Base-by-base conservation (phyloP, 2,329 filamentous ascomycete species). In the Esteya vermicola region DNA sequence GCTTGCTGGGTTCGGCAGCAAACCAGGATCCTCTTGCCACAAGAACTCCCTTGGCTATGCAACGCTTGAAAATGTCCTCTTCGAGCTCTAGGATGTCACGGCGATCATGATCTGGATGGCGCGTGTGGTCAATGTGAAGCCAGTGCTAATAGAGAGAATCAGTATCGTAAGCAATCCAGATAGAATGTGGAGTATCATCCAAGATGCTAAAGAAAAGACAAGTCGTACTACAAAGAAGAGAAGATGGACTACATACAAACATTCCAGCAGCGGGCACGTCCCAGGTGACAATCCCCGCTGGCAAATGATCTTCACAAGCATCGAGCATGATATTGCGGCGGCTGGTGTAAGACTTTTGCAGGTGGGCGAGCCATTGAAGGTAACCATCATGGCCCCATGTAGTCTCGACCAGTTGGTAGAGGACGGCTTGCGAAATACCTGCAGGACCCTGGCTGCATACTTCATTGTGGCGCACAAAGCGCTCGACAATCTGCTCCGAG, bases 371-470 rank as follows among this genome's bases (percentile, higher is more conserved):
- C 91, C 91, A 98, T 52, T 80, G 70, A 20, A 98, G 60, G 54
- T 93, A 98, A 2, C 88, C 88, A 32, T 75, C 70, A 53, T 98
- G 91, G 20, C 89, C 91, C 91, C 91, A 98, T 37, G 79, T 77
- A 12, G 37, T 23, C 48, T 98, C 91, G 3, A 98, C 68, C 19
- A 98, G 67, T 62, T 93, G 93, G 64, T 83, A 88, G 40, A 96
- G 63, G 9, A 89, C 67, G 19, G 91, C 65, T 62, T 96, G 89
- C 0, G 82, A 78, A 52, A 94, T 73, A 33, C 91, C 91, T 42
- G 75, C 79, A 0, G 91, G 86, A 16, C 84, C 85, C 55, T 98
- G 91, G 34, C 78, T 85, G 30, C 78, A 81, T 19, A 81, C 75
- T 59, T 98, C 91, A 48, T 79, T 78, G 59, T 93, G 85, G 33